Conservation (phyloP, 2,329 filamentous ascomycete species). For the Aspergillus sergii region DNA sequence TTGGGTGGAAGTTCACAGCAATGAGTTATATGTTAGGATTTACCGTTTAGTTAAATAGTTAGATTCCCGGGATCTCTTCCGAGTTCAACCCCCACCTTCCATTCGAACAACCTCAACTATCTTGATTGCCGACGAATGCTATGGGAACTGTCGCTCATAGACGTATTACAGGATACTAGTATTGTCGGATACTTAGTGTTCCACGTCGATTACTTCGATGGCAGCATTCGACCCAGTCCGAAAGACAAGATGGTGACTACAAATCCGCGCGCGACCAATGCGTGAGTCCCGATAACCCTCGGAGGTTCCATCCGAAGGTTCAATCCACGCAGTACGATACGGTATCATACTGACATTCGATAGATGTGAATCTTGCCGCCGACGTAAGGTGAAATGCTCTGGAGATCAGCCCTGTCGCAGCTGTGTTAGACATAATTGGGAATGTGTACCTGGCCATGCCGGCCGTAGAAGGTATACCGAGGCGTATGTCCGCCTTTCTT, state of each 20-base stretch:
- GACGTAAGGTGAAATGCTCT: slow-evolving; percentile 26
- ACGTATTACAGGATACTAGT: background rate
- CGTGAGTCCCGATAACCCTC: background rate
- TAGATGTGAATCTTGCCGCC: slow-evolving; percentile 17
- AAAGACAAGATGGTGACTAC: background rate
- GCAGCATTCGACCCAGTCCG: background rate
- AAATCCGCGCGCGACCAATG: background rate
- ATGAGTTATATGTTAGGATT: background rate
- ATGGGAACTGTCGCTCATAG: background rate
- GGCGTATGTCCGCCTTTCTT: slow-evolving; percentile 11
- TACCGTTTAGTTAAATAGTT: background rate
- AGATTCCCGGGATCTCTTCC: background rate
- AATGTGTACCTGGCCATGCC: slow-evolving; percentile 18
- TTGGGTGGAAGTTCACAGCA: too few relatives aligned
- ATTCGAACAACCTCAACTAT: background rate
- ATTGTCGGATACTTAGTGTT: background rate
- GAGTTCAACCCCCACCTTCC: background rate
- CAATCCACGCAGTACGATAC: background rate
- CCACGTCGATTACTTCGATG: background rate
- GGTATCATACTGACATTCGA: background rate
- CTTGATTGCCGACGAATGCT: background rate
- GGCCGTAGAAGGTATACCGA: slow-evolving; percentile 22
- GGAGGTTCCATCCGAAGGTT: background rate
- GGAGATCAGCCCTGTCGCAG: slow-evolving; percentile 23
- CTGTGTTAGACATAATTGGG: slow-evolving; percentile 21